These are phyloP conservation scores for Polymyxa betae DNA, from an alignment of 208 protist genomes.

Conservation along the genomic window DNA sequence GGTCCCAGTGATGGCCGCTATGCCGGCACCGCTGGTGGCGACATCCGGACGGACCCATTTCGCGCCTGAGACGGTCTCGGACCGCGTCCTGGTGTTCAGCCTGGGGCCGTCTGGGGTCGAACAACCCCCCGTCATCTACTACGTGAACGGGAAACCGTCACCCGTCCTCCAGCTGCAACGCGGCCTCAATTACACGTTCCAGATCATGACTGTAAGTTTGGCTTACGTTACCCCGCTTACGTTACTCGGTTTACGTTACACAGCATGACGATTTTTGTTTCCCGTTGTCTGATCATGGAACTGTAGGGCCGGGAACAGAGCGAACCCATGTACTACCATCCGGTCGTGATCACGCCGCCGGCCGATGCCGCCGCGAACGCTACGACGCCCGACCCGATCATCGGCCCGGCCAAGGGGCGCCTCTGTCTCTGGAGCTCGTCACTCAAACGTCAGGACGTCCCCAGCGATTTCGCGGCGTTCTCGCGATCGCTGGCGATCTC, in stretches of 20 bases:
- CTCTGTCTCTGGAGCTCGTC: conserved; percentile 11
- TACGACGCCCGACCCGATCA: neutral
- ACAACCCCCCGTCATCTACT: conserved; percentile 12
- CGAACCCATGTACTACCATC: conserved; percentile 31
- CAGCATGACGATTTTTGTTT: too few species aligned
- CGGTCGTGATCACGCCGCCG: neutral
- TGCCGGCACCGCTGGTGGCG: neutral
- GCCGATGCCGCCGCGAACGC: neutral
- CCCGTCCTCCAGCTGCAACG: neutral
- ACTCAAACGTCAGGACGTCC: neutral
- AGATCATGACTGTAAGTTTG: conserved; percentile 15
- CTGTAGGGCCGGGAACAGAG: too few species aligned
- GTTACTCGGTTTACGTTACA: too few species aligned
- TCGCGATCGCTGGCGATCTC: neutral
- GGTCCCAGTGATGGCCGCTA: neutral
- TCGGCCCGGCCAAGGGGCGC: neutral
- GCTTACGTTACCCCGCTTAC: neutral
- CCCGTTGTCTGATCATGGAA: too few species aligned
- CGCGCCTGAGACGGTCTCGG: neutral
- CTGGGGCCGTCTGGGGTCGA: conserved; percentile 14
- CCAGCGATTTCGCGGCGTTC: neutral
- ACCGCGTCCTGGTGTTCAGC: conserved; percentile 10
- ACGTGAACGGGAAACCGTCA: conserved; percentile 1
- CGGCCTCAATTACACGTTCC: conserved; percentile 33
- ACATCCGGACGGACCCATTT: neutral